Conservation (phyloP, 1,139 yeast species). For the Lodderomyces metapsilosis region DNA sequence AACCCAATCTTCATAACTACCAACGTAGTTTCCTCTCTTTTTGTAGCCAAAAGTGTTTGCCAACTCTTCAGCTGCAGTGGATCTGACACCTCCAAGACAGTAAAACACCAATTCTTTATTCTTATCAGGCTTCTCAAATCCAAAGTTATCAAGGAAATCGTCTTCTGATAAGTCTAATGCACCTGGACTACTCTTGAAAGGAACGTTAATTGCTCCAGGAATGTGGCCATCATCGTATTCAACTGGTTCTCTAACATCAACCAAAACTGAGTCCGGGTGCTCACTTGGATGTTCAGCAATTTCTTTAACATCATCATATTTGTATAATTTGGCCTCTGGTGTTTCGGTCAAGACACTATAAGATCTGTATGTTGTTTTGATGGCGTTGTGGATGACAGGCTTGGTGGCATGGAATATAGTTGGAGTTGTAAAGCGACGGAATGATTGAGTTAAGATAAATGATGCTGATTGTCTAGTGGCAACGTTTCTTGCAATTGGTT, state of each 20-base stretch:
- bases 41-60: constrained; percentile 89
- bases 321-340: constrained; percentile 51
- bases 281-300: constrained; percentile 39
- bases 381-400: constrained; percentile 4
- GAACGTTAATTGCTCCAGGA: constrained; percentile 84
- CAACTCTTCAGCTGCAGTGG: constrained; percentile 86
- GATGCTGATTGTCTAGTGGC: constrained; percentile 1
- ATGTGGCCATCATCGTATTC: constrained; percentile 73
- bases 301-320: constrained; percentile 55
- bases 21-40: constrained; percentile 73
- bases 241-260: constrained; percentile 90
- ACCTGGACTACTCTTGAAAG: constrained; percentile 91
- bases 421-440: constrained; percentile 1
- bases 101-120: constrained; percentile 81
- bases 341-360: constrained; percentile 32
- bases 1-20: constrained; percentile 88
- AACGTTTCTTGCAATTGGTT: background rate
- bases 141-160: constrained; percentile 78
- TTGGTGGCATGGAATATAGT: constrained; percentile 3
- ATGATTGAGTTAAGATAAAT: background rate
- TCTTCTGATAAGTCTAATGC: constrained; percentile 78
- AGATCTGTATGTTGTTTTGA: constrained; percentile 13
- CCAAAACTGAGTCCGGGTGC: constrained; percentile 49
- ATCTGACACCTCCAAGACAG: constrained; percentile 91
- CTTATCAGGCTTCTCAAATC: constrained; percentile 74